Evolutionary conservation across 768 basidiomycete genomes (phyloP), one percentile per base, ranked within the genome.

Genomic region (Lentinus brumalis): DNA sequence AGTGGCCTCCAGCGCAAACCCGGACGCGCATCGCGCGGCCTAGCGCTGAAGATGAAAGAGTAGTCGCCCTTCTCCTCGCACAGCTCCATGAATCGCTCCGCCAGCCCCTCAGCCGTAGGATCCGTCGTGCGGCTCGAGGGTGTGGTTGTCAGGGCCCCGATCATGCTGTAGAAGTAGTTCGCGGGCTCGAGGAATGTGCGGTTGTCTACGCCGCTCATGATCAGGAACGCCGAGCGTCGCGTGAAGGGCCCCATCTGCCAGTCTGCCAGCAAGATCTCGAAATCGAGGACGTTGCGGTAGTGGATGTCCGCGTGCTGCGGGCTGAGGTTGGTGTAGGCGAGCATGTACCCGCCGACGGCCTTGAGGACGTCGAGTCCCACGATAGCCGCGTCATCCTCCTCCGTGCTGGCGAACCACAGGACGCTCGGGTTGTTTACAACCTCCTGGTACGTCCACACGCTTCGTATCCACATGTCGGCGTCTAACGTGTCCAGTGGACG

Each of bases 61-160:
- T 66, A 65, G 57, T 69, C 57, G n/a, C 65, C 61, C 50, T 69
- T 66, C 49, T 59, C 62, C 45, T 69, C 65, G 31, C 60, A 65
- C 5, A 60, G 18, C 32, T 53, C 53, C 62, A 66, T 66, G 51
- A 63, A 64, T 42, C 53, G 53, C 41, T 69, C 61, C 15, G 65
- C 51, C 21, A 65, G 56, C 8, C 47, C 52, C 53, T 66, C 67
- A 10, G 63, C 32, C 16, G 61, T 59, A 18, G 64, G 59, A 31
- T 62, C 18, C 11, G 60, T 56, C 29, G 60, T 51, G 35, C 63
- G 60, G 8, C 38, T 8, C 14, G 59, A 63, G 9, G 63, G 66
- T 26, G 29, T n/a, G 12, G 32, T 41, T 14, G 61, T 62, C 38
- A 69, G 50, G 8, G 61, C 59, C 11, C 61, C 65, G 57, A 69